phyloP scores from a whole-genome alignment of 768 basidiomycete species.

The Tricholoma terreum region DNA sequence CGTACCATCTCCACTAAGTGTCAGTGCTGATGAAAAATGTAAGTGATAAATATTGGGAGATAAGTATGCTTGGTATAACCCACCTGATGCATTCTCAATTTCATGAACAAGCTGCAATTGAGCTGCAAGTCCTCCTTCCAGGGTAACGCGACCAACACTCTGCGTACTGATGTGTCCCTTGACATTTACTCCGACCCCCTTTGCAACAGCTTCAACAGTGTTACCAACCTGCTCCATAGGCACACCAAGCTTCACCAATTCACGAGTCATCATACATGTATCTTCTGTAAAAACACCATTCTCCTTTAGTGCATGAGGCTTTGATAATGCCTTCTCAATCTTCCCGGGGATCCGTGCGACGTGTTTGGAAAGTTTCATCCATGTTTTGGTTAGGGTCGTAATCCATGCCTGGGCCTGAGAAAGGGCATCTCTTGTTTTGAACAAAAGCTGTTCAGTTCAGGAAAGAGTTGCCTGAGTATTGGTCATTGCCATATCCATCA shows the following conservation, averaged over 20 bases:
- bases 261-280: too few species aligned
- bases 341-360: background rate
- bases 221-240: too few species aligned
- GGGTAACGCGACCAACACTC: background rate
- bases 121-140: conserved; percentile 16
- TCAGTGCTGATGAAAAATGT: background rate
- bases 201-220: too few species aligned
- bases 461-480: background rate
- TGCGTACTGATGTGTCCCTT: background rate
- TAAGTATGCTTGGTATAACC: too few species aligned
- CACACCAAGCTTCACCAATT: too few species aligned
- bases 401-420: background rate
- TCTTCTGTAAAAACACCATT: too few species aligned
- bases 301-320: too few species aligned
- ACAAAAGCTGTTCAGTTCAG: background rate
- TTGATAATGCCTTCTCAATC: background rate
- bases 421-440: background rate
- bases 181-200: background rate
- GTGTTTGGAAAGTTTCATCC: background rate
- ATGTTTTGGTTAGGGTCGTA: background rate
- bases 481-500: background rate
- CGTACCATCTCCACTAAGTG: conserved; percentile 20
- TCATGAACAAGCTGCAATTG: conserved; percentile 17
- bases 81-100: conserved; percentile 2
- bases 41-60: too few species aligned